Evolutionary conservation across 176 grass and related monocot genomes (phyloP), one percentile per base, ranked within the genome.

Genomic region (Lolium rigidum): DNA sequence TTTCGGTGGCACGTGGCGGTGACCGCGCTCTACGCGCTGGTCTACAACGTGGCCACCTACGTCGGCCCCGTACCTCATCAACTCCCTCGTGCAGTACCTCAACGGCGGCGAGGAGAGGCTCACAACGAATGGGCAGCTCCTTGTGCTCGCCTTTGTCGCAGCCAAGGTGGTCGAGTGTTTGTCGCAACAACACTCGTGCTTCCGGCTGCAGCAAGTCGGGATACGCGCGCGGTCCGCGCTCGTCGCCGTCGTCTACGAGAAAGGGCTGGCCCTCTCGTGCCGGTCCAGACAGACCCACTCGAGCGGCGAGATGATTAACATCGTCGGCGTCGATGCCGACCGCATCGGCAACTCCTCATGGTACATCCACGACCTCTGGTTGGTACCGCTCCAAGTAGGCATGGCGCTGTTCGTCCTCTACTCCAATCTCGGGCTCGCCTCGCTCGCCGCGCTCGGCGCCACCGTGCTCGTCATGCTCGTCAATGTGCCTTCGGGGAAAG

Each of bases 61-160:
- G 95, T 95, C 2, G 95, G 92, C 10, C 92, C 95, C 9, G n/a
- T 97, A 93, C 84, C 87, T 97, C 64, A 94, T 97, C 57, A 62
- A 85, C 37, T 94, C 79, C 35, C 80, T 97, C 54, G 92, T 97
- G 44, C 89, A 90, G 17, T 97, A 97, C 89, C 92, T 97, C 44
- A 93, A 91, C 70, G 70, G 70, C 58, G 95, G 79, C 60, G 83
- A 80, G 66, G 57, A 82, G 55, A 79, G 63, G 51, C 88, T 74
- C 66, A 64, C 82, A 4, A 88, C 73, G 9, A 79, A 86, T 82
- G 95, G 95, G 15, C 85, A 90, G 55, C 71, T 86, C 3, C 86
- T 97, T 24, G 87, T 97, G 41, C 2, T 86, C n/a, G 89, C 79
- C 31, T 97, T 97, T 89, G 72, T 95, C 41, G 39, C 87, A 7